Evolutionary conservation across 805 yeast species (phyloP), one percentile per base, ranked within the genome.

Genomic region (Candida nitratophila): DNA sequence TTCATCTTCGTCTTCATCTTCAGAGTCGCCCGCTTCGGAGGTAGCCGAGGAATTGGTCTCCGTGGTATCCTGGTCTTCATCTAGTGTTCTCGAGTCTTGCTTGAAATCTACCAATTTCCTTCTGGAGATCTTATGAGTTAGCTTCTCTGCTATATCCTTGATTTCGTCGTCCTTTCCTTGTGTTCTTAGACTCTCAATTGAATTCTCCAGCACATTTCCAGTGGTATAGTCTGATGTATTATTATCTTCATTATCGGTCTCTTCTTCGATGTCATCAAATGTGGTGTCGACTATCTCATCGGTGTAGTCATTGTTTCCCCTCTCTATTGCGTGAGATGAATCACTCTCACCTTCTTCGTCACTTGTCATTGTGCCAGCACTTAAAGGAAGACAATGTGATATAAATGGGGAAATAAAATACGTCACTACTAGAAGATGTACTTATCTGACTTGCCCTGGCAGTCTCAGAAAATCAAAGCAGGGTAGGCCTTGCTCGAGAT

Each of bases 1-100:
- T 1, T 68, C 71, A 1, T 62, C 71, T 2, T 59, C 66, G 1
- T 53, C 66, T 3, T 56, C 65, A 5, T 53, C 57, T 21, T 51
- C 51, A 1, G 50, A 65, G 27, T 60, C 65, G n/a, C 56, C 57
- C 1, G 44, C 55, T 14, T 45, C 49, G 4, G 38, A 46, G 4
- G 44, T 50, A 4, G 29, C 47, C 1, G 27, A 37, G 10, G 21
- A 27, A 26, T 27, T 10, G 11, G n/a, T 16, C 40, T 47, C 42
- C 15, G 15, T 11, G 4, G n/a, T 16, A 40, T 47, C 39, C 14
- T 16, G 20, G 14, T 36, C 43, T 16, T 41, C 44, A 35, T 19
- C 16, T 68, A 52, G 24, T 55, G 54, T 2, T 72, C 71, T 0
- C 69, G 72, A 33, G 58, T 65, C 43, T 6, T 26, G 21, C 12